Evolutionary conservation across 2,329 filamentous ascomycete genomes (phyloP).

Genomic region (Chaetomium olivaceum): DNA sequence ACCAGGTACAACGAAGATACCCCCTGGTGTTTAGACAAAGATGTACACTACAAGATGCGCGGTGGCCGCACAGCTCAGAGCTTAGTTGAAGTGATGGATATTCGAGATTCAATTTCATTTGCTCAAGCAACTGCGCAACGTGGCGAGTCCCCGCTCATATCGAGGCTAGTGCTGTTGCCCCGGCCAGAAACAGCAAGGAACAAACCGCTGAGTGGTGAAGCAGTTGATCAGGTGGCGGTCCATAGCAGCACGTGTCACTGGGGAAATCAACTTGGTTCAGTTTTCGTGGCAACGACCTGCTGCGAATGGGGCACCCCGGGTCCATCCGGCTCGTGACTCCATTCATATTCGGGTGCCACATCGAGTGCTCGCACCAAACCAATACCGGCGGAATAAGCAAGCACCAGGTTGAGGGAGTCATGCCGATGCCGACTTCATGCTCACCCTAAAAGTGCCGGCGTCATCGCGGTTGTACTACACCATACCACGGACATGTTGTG

Average conservation of each 20-base stretch:
- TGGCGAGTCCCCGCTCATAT: background rate
- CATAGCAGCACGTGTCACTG: background rate
- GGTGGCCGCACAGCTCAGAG: conserved; percentile 33
- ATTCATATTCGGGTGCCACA: background rate
- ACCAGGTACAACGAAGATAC: conserved; percentile 39
- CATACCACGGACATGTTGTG: background rate
- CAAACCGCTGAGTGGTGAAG: background rate
- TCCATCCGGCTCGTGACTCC: conserved; percentile 4
- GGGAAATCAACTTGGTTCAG: background rate
- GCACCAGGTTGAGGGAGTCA: background rate
- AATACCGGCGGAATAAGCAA: background rate
- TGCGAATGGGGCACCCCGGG: background rate
- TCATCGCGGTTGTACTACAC: conserved; percentile 22
- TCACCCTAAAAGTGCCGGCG: background rate
- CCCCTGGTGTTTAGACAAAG: conserved; percentile 34
- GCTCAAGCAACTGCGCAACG: background rate
- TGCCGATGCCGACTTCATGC: background rate
- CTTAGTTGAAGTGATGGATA: conserved; percentile 18
- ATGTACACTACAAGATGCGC: conserved; percentile 33
- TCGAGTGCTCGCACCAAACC: background rate
- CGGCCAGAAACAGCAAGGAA: background rate
- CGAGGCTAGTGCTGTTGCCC: background rate
- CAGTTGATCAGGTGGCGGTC: conserved; percentile 1
- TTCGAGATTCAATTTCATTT: conserved; percentile 6
- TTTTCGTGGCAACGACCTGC: background rate